Evolutionary conservation across 129 eudicot species (phyloP).

Genomic region (Saposhnikovia divaricata): DNA sequence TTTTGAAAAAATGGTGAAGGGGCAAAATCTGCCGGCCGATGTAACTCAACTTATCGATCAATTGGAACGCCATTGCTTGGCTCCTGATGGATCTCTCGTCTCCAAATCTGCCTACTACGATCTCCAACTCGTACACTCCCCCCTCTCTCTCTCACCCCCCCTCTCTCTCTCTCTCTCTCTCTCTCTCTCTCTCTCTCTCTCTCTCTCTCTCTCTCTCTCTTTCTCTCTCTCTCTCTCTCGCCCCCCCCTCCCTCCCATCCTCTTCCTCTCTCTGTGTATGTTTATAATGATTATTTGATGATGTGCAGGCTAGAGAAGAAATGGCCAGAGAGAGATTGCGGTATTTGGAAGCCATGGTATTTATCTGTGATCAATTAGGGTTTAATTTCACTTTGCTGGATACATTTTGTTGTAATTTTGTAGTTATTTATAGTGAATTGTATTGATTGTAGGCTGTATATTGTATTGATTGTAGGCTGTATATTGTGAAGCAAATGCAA

Average conservation of each 20-base stretch:
- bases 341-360: constrained; percentile 89
- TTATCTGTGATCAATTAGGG: constrained; percentile 13
- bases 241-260: too few relatives aligned
- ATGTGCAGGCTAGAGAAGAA: constrained; percentile 90
- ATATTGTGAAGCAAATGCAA: constrained; percentile 73
- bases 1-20: constrained; percentile 37
- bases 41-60: constrained; percentile 76
- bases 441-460: constrained; percentile 64
- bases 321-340: constrained; percentile 91
- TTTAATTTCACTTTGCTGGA: constrained; percentile 6
- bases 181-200: constrained; percentile 10
- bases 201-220: constrained; percentile 11
- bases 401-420: neutral
- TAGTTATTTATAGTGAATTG: neutral
- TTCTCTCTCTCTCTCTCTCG: too few relatives aligned
- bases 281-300: neutral
- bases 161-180: neutral
- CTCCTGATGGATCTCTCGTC: constrained; percentile 93
- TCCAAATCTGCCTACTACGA: constrained; percentile 77
- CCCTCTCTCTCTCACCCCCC: neutral
- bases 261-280: neutral
- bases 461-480: constrained; percentile 58
- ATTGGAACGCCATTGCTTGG: constrained; percentile 87
- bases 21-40: constrained; percentile 61
- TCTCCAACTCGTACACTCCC: constrained; percentile 64